Evolutionary conservation across 768 basidiomycete genomes (phyloP), one percentile per base, ranked within the genome.

Genomic region (Aureoboletus auriporus): DNA sequence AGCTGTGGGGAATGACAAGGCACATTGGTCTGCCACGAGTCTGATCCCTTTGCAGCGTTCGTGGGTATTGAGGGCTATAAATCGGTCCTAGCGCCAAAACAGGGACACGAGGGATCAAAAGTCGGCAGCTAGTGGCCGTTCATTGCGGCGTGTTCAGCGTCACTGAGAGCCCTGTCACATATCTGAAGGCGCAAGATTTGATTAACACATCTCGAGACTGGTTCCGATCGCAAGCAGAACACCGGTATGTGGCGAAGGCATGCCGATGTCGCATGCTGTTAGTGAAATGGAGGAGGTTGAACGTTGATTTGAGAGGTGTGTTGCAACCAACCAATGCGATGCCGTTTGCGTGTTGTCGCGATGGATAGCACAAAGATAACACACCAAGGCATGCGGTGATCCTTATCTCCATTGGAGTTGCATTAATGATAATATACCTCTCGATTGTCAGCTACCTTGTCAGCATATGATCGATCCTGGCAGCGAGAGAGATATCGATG

Each of bases 241-340:
- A 28, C 36, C 31, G 43, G 33, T 30, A 30, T 51, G 53, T 62
- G 62, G 62, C 56, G 23, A 52, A 44, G 47, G 41, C 47, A 63
- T 53, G 54, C 46, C 20, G 20, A 23, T 4, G 20, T 23, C 20
- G 20, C 20, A 23, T 23, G 20, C 20, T 23, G 20, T 23, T 2
- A 23, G 20, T 23, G 20, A 23, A 23, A 23, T 23, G 20, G 20
- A 2, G 20, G 20, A 23, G 20, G 20, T 23, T 23, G 20, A 23
- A 23, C 2, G 20, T 23, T 23, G 20, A 23, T 23, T 23, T 23
- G 20, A 23, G 20, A 23, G 20, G 20, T 23, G 20, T 23, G 20
- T 23, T 23, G 20, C 4, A 23, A 23, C 20, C 20, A 2, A 23
- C 20, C 33, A 1, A 14, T 12, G 33, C 33, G 12, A 33, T 33